Evolutionary conservation across 2,329 filamentous ascomycete species (phyloP).

Genomic region (Trichoderma koningiopsis): DNA sequence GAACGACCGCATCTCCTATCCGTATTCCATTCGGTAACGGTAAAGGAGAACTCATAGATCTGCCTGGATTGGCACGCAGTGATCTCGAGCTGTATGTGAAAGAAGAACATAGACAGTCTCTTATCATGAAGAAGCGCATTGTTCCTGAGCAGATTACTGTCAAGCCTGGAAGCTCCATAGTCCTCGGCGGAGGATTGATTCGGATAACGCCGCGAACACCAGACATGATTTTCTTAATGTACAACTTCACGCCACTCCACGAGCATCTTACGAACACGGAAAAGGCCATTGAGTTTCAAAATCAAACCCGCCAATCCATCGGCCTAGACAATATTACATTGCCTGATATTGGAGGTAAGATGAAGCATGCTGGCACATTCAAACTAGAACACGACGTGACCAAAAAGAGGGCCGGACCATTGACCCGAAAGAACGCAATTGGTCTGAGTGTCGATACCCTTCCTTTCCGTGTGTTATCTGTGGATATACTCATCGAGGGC

Average conservation of each 20-base stretch:
- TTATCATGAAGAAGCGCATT: slow-evolving; percentile 79
- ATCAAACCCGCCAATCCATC: slow-evolving; percentile 58
- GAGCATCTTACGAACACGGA: slow-evolving; percentile 76
- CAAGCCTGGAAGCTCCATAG: slow-evolving; percentile 74
- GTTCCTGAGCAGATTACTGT: slow-evolving; percentile 73
- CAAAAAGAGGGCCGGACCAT: slow-evolving; percentile 70
- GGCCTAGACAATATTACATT: slow-evolving; percentile 65
- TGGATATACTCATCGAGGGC: slow-evolving; percentile 88
- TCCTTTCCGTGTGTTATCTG: slow-evolving; percentile 76
- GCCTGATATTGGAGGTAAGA: slow-evolving; percentile 58
- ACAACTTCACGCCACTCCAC: slow-evolving; percentile 79
- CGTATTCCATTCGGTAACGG: slow-evolving; percentile 85
- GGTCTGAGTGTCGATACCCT: slow-evolving; percentile 67
- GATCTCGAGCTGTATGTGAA: slow-evolving; percentile 71
- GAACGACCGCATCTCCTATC: slow-evolving; percentile 94
- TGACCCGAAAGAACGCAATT: slow-evolving; percentile 65
- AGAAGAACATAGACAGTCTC: slow-evolving; percentile 62
- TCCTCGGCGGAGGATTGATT: slow-evolving; percentile 79
- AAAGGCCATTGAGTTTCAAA: slow-evolving; percentile 76
- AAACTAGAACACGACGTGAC: slow-evolving; percentile 82
- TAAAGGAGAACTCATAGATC: slow-evolving; percentile 87
- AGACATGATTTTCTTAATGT: slow-evolving; percentile 70
- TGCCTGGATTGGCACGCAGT: slow-evolving; percentile 80
- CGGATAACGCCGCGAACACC: slow-evolving; percentile 74
- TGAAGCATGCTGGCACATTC: slow-evolving; percentile 73